phyloP scores from a whole-genome alignment of 805 yeast genomes.

The Pichia cabralensis region DNA sequence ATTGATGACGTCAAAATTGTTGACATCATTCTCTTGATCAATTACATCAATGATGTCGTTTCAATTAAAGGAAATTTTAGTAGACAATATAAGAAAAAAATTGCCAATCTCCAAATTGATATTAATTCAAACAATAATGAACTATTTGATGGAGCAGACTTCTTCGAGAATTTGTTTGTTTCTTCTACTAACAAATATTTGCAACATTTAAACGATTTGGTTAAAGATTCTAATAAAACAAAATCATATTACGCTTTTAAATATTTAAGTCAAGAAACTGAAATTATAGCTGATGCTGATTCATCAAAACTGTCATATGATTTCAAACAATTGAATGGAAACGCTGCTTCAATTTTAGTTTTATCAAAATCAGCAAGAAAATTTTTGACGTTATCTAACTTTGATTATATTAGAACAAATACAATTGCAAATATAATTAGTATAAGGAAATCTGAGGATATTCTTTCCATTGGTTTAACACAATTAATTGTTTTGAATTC shows the following conservation, averaged over 20 bases:
- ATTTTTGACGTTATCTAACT: constrained; percentile 26
- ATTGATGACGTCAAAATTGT: too few relatives aligned
- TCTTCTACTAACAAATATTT: too few relatives aligned
- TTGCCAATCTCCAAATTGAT: too few relatives aligned
- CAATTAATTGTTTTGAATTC: constrained; percentile 40
- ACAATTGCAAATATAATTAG: constrained; percentile 62
- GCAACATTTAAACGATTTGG: too few relatives aligned
- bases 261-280: constrained; percentile 24
- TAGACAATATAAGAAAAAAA: too few relatives aligned
- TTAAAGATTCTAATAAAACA: constrained; percentile 4
- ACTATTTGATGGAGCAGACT: too few relatives aligned
- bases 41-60: too few relatives aligned
- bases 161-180: too few relatives aligned
- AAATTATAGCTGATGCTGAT: constrained; percentile 21
- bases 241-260: constrained; percentile 26
- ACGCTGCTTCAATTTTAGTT: constrained; percentile 28
- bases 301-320: constrained; percentile 19
- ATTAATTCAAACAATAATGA: too few relatives aligned
- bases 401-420: constrained; percentile 47
- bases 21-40: too few relatives aligned
- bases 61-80: too few relatives aligned
- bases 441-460: constrained; percentile 29
- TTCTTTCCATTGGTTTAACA: constrained; percentile 33
- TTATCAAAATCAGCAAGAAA: constrained; percentile 28
- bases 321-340: constrained; percentile 24